These are phyloP conservation scores for Fusarium sp. DNA, from an alignment of 2,329 filamentous ascomycete genomes.

Conservation along the genomic window DNA sequence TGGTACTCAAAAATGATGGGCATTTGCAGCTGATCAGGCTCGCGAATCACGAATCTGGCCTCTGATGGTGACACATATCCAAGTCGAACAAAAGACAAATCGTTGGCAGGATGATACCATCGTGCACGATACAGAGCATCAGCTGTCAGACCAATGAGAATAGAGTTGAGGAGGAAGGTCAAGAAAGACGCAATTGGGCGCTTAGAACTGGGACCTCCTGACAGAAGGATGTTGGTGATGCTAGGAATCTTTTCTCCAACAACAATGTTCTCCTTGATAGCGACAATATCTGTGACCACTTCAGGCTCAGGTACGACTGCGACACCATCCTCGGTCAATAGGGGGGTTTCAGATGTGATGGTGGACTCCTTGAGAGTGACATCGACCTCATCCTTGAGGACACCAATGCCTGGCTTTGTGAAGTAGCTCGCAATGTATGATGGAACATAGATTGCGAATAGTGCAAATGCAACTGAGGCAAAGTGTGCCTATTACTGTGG, in stretches of 20 bases:
- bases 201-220: constrained; percentile 80
- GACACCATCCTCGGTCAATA: constrained; percentile 52
- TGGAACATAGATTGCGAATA: constrained; percentile 75
- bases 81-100: constrained; percentile 87
- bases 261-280: constrained; percentile 73
- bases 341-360: constrained; percentile 45
- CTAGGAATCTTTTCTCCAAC: constrained; percentile 69
- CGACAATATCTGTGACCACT: constrained; percentile 65
- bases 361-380: constrained; percentile 65
- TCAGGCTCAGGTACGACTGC: constrained; percentile 50
- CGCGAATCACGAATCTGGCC: constrained; percentile 86
- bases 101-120: constrained; percentile 75
- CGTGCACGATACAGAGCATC: constrained; percentile 85
- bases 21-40: constrained; percentile 80
- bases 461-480: constrained; percentile 69
- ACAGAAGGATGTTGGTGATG: constrained; percentile 75
- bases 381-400: constrained; percentile 73
- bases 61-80: constrained; percentile 87
- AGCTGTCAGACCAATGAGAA: constrained; percentile 75
- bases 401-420: constrained; percentile 67
- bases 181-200: constrained; percentile 74
- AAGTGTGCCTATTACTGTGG: constrained; percentile 53
- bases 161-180: constrained; percentile 79
- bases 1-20: constrained; percentile 80
- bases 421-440: constrained; percentile 72